Evolutionary conservation across 148 eudicot species (phyloP), one percentile per base, ranked within the genome.

Genomic region (Rhododendron vialii): DNA sequence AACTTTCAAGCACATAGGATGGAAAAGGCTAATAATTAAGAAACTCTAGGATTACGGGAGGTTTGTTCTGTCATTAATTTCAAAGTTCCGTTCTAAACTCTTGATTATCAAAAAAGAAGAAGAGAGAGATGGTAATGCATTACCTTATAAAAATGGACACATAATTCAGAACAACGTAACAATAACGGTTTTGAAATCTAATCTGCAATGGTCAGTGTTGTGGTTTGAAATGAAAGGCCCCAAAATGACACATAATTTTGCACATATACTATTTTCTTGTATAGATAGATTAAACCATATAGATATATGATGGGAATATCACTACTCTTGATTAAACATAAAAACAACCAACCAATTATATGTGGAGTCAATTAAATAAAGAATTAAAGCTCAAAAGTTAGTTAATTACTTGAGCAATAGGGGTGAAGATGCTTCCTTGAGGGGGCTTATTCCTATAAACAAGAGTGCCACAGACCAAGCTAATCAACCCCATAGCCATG

Each of bases 371-470:
- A 30, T 30, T 30, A 30, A 3, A 61, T 6, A 38, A 3, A 36
- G 38, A 36, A 47, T 6, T 41, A 41, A 6, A 22, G 63, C 22
- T 7, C 7, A 28, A 82, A 47, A 38, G 22, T 57, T 10, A 0
- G 45, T 43, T 47, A 7, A 67, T 86, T 91, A 97, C 99, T 88
- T 95, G 98, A 55, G 96, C 98, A 89, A 98, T 90, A 69, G 99
- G 99, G 47, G 94, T 93, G 57, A 98, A 88, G 82, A 98, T 92
- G 88, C 96, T 94, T 75, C 98, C 95, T 65, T 88, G 94, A 85
- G 99, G 99, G 55, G 94, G 93, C 87, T 95, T 98, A 50, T 98
- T 95, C 91, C 93, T 91, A 76, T 94, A 98, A 53, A 93, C 48
- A 85, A 90, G 83, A 78, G 94, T 94, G 8, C 99, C 98, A 45